phyloP scores from a whole-genome alignment of 139 green algal genomes.

The Chlamydomonas incerta region DNA sequence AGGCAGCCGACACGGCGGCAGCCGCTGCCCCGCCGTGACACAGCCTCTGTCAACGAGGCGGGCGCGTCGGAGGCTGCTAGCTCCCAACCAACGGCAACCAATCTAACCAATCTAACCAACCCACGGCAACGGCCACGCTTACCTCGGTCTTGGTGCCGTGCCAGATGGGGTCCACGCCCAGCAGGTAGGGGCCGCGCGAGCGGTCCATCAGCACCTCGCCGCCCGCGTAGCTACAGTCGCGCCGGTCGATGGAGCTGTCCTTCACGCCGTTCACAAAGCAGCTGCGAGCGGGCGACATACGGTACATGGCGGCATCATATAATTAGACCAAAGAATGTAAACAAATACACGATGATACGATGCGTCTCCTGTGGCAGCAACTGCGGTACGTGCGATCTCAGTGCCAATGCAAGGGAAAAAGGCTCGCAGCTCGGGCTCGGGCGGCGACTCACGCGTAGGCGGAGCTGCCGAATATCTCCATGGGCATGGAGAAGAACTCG shows the following conservation, averaged over 20 bases:
- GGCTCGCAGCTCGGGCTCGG: neutral
- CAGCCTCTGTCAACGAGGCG: too few species aligned
- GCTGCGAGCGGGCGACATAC: neutral
- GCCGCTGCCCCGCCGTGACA: too few species aligned
- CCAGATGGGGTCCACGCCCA: constrained; percentile 98
- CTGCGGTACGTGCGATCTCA: too few species aligned
- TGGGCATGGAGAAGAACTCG: constrained; percentile 97
- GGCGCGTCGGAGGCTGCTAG: too few species aligned
- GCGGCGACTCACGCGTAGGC: constrained; percentile 22
- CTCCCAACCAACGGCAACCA: neutral
- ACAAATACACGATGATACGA: too few species aligned
- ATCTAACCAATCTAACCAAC: neutral
- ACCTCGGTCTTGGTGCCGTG: constrained; percentile 93
- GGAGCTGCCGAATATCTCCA: constrained; percentile 83
- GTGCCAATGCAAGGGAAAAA: too few species aligned
- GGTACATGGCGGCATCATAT: too few species aligned
- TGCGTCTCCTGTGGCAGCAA: too few species aligned
- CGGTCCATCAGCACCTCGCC: neutral
- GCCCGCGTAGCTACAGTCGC: constrained; percentile 41
- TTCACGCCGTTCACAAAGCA: constrained; percentile 19
- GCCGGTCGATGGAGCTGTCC: constrained; percentile 26
- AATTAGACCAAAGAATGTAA: too few species aligned
- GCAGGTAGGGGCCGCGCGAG: constrained; percentile 70
- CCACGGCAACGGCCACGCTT: neutral
- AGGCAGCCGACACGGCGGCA: too few species aligned